Conservation (phyloP, 495 filamentous ascomycete genomes). For the Neurospora hispaniola region DNA sequence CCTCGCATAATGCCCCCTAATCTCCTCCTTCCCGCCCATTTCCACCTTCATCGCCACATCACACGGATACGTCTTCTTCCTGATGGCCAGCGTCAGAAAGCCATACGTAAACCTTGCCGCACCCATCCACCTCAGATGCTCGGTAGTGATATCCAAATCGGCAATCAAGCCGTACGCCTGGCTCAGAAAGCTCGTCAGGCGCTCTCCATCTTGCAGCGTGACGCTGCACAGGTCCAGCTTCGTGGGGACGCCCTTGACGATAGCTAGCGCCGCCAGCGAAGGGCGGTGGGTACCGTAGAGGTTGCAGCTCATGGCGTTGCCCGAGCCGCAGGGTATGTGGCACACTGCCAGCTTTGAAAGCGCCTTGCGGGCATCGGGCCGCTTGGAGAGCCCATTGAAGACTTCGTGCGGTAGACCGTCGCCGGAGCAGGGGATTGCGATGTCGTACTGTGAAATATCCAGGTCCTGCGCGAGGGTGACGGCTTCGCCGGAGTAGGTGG, state of each 20-base stretch:
- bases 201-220: slow-evolving; percentile 56
- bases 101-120: slow-evolving; percentile 74
- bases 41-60: slow-evolving; percentile 77
- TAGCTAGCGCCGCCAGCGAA: slow-evolving; percentile 63
- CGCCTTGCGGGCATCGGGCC: slow-evolving; percentile 61
- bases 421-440: slow-evolving; percentile 80
- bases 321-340: slow-evolving; percentile 85
- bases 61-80: slow-evolving; percentile 72
- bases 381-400: slow-evolving; percentile 81
- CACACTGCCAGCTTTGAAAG: slow-evolving; percentile 71
- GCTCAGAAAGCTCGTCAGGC: slow-evolving; percentile 78
- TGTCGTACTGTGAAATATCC: slow-evolving; percentile 72
- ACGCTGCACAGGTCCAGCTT: slow-evolving; percentile 79
- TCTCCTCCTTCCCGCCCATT: slow-evolving; percentile 61
- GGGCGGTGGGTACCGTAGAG: slow-evolving; percentile 70
- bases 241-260: slow-evolving; percentile 75
- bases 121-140: slow-evolving; percentile 89
- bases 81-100: slow-evolving; percentile 59
- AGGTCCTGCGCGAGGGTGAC: slow-evolving; percentile 66
- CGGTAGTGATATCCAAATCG: slow-evolving; percentile 79
- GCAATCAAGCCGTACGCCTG: slow-evolving; percentile 87
- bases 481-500: slow-evolving; percentile 64
- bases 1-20: slow-evolving; percentile 58
- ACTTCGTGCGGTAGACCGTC: slow-evolving; percentile 90
- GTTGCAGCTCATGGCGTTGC: slow-evolving; percentile 90